Conservation (phyloP, 441 rosid genomes). For the Eutrema salsugineum region DNA sequence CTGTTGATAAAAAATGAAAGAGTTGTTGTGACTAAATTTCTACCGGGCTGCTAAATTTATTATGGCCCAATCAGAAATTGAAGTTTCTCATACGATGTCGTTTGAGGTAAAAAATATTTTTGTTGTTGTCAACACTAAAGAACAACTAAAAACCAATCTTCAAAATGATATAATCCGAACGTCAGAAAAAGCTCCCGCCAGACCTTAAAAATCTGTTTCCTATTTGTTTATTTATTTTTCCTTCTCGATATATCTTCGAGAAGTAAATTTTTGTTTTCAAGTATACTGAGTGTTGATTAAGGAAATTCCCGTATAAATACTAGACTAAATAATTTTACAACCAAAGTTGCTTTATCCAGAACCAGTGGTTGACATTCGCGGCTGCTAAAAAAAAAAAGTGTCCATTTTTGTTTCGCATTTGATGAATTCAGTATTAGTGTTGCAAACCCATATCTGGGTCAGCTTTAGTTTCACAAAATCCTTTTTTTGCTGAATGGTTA, state of each 20-base stretch:
- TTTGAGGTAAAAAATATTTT: too few species aligned
- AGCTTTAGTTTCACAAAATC: background rate
- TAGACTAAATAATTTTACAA: background rate
- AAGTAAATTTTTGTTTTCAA: too few species aligned
- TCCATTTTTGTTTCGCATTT: background rate
- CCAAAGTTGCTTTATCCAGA: slow-evolving; percentile 19
- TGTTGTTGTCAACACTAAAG: too few species aligned
- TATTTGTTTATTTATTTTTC: too few species aligned
- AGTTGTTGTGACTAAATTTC: background rate
- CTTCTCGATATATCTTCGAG: background rate
- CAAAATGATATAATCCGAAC: too few species aligned
- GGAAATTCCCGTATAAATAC: background rate
- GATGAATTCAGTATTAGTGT: background rate
- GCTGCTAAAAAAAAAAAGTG: background rate
- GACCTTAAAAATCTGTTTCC: too few species aligned
- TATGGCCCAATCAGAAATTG: background rate
- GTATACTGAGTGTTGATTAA: background rate
- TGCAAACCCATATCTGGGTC: background rate
- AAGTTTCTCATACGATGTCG: background rate
- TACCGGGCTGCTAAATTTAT: background rate
- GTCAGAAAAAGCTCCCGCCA: too few species aligned
- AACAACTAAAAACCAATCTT: too few species aligned
- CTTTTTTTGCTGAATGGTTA: slow-evolving; percentile 39
- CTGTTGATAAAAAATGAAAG: background rate
- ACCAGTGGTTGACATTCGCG: background rate